Conservation (phyloP, 495 filamentous ascomycete species). For the Podospora bellae-mahoneyi region DNA sequence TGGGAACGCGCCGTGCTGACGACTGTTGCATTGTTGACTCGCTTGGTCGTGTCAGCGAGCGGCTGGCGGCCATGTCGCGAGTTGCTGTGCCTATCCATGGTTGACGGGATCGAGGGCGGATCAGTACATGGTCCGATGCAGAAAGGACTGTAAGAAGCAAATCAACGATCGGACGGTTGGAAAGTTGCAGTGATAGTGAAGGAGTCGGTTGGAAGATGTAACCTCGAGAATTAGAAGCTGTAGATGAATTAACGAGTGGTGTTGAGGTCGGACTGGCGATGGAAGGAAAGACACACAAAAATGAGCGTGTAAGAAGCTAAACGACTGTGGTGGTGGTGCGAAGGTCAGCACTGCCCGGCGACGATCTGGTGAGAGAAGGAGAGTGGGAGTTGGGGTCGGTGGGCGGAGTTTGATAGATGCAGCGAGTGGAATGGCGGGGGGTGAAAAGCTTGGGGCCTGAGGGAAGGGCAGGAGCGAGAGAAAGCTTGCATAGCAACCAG, state of each 20-base stretch:
- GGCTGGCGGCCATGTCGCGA: constrained; percentile 38
- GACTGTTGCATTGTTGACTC: constrained; percentile 41
- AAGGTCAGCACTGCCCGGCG: not conserved
- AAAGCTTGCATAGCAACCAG: not conserved
- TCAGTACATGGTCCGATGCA: constrained; percentile 21
- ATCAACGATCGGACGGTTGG: not conserved
- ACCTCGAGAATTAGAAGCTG: not conserved
- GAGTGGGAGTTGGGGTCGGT: not conserved
- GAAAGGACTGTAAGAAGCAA: not conserved
- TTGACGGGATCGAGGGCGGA: not conserved
- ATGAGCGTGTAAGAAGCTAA: constrained; percentile 2
- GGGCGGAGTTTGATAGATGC: not conserved
- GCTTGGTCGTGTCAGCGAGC: constrained; percentile 46
- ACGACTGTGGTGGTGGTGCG: not conserved
- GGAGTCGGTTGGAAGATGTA: not conserved
- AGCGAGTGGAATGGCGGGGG: not conserved
- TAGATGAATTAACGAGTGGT: not conserved
- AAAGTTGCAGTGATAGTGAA: not conserved
- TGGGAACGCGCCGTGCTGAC: constrained; percentile 19
- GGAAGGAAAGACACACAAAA: not conserved
- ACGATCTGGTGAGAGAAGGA: not conserved
- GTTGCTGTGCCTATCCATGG: constrained; percentile 38
- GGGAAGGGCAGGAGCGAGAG: not conserved
- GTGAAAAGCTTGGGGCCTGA: not conserved
- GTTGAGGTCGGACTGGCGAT: not conserved